Conservation (phyloP, 345 rosid genomes). For the Murraya koenigii region DNA sequence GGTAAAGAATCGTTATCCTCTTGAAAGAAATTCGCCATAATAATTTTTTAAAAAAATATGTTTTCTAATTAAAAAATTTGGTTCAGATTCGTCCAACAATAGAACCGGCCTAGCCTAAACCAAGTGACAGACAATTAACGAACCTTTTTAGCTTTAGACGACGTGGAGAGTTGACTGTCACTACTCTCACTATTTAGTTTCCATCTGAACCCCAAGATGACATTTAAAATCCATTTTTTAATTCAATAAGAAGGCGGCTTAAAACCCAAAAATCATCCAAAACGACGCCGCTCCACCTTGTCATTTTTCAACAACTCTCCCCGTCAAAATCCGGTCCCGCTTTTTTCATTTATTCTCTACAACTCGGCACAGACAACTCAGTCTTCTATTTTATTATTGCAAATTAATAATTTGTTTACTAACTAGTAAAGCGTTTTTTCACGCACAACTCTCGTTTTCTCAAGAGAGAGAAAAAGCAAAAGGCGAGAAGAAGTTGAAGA, state of each 20-base stretch:
- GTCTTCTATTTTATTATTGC: neutral
- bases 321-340: neutral
- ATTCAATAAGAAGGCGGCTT: neutral
- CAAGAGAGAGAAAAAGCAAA: slow-evolving; percentile 1
- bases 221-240: neutral
- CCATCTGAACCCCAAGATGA: neutral
- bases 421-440: neutral
- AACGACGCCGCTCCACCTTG: slow-evolving; percentile 6
- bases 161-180: slow-evolving; percentile 15
- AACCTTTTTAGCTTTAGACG: neutral
- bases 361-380: neutral
- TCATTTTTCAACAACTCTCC: neutral
- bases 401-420: neutral
- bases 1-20: too few species aligned
- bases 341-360: neutral
- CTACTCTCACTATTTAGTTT: neutral
- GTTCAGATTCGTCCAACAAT: too few species aligned
- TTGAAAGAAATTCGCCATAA: too few species aligned
- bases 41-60: too few species aligned
- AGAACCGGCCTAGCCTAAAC: too few species aligned
- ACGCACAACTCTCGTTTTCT: neutral
- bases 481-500: slow-evolving; percentile 1
- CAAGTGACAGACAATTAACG: too few species aligned
- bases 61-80: too few species aligned
- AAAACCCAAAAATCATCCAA: neutral